These are phyloP conservation scores for Solioccasus polychromus DNA, from an alignment of 768 basidiomycete genomes.

Conservation along the genomic window DNA sequence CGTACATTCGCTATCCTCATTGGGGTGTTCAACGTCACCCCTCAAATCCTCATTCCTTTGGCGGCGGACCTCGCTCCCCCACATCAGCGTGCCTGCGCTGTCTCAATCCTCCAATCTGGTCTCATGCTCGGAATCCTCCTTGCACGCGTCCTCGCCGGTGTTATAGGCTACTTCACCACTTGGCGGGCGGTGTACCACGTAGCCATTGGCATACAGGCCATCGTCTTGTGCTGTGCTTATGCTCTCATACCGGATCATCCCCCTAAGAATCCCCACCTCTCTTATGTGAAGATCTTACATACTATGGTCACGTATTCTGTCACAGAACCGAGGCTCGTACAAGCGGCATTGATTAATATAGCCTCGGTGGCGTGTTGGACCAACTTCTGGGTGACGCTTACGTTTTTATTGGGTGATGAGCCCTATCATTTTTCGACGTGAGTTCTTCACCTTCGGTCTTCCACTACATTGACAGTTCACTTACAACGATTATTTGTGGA, in stretches of 20 bases:
- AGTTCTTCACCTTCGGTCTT: constrained; percentile 2
- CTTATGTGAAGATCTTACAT: constrained; percentile 34
- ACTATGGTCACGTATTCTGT: constrained; percentile 39
- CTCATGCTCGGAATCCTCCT: constrained; percentile 29
- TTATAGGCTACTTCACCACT: constrained; percentile 39
- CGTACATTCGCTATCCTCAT: constrained; percentile 36
- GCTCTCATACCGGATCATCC: constrained; percentile 41
- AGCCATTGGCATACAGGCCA: constrained; percentile 34
- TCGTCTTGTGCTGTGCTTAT: constrained; percentile 31
- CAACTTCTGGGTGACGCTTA: constrained; percentile 41
- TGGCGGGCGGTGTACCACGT: constrained; percentile 44
- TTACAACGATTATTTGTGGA: background rate
- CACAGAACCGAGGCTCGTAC: constrained; percentile 43
- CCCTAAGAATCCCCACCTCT: constrained; percentile 35
- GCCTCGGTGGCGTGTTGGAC: constrained; percentile 31
- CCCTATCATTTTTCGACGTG: constrained; percentile 40
- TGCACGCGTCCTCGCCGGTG: constrained; percentile 33
- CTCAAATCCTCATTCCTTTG: constrained; percentile 40
- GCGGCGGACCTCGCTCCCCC: constrained; percentile 43
- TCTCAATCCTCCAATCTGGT: constrained; percentile 34
- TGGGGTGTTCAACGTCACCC: constrained; percentile 39
- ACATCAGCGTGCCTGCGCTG: constrained; percentile 16
- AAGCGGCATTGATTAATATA: constrained; percentile 28
- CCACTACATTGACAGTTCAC: background rate
- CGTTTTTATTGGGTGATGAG: constrained; percentile 42